A percentile compares a stretch with the other conserved stretches of the same genome.
These are phyloP conservation scores for Stenocarpella maydis DNA, from an alignment of 2,329 filamentous ascomycete genomes.

Conservation along the genomic window DNA sequence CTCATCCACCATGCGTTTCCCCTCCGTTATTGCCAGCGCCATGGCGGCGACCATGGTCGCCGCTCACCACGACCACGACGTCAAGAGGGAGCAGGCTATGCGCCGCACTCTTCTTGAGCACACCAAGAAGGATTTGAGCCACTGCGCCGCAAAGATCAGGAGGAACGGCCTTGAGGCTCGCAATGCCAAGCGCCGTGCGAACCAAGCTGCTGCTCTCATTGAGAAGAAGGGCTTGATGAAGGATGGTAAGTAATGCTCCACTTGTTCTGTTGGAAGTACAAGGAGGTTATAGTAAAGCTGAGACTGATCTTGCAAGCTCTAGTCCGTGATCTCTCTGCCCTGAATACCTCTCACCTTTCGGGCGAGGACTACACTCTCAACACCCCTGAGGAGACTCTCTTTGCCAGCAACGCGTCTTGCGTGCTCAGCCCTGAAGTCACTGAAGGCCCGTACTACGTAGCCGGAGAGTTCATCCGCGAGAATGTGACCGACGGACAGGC, in stretches of 20 bases:
- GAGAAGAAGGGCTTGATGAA: conserved; percentile 43
- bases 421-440: conserved; percentile 61
- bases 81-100: conserved; percentile 50
- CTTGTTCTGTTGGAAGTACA: neutral
- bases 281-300: neutral
- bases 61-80: conserved; percentile 53
- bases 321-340: conserved; percentile 46
- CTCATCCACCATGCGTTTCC: conserved; percentile 39
- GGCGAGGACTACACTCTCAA: conserved; percentile 44
- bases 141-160: conserved; percentile 50
- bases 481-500: conserved; percentile 53
- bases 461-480: conserved; percentile 54
- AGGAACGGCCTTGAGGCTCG: conserved; percentile 48
- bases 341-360: conserved; percentile 50
- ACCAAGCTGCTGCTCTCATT: conserved; percentile 44
- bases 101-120: conserved; percentile 49
- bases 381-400: conserved; percentile 48
- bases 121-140: conserved; percentile 45
- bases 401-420: conserved; percentile 54
- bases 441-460: conserved; percentile 62
- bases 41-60: conserved; percentile 38
- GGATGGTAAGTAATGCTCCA: neutral
- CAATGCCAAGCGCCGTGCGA: conserved; percentile 49
- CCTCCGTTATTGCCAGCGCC: conserved; percentile 38
- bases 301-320: conserved; percentile 38